These are phyloP conservation scores for Fusarium keratoplasticum DNA, from an alignment of 2,329 filamentous ascomycete genomes.

Conservation along the genomic window DNA sequence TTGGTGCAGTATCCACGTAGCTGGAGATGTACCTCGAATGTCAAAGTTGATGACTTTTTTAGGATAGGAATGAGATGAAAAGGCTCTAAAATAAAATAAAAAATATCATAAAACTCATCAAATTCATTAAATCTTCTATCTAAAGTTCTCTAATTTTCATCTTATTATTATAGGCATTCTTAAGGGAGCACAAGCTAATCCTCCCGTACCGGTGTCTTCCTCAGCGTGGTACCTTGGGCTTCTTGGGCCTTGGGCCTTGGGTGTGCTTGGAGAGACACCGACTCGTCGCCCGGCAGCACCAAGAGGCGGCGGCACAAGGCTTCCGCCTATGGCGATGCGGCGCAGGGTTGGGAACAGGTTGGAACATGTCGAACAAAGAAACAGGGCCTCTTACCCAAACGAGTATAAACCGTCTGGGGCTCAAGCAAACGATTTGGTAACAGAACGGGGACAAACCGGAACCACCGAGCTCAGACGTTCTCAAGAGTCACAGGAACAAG, in stretches of 20 bases:
- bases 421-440: slow-evolving; percentile 45
- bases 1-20: not conserved
- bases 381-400: slow-evolving; percentile 33
- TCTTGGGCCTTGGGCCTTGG: not conserved
- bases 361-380: slow-evolving; percentile 27
- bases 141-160: not conserved
- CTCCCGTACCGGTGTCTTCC: not conserved
- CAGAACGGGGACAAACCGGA: slow-evolving; percentile 42
- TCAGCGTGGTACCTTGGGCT: not conserved
- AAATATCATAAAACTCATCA: not conserved
- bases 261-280: slow-evolving; percentile 29
- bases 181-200: not conserved
- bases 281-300: slow-evolving; percentile 24
- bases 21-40: not conserved
- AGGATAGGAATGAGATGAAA: not conserved
- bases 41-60: not conserved
- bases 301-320: slow-evolving; percentile 29
- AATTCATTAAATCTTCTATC: not conserved
- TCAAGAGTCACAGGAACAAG: slow-evolving; percentile 28
- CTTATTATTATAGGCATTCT: not conserved
- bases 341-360: slow-evolving; percentile 31
- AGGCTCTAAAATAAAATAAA: not conserved
- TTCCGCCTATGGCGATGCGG: slow-evolving; percentile 19
- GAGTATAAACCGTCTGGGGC: slow-evolving; percentile 30
- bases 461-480: slow-evolving; percentile 28